Evolutionary conservation across 495 filamentous ascomycete genomes (phyloP), one percentile per base, ranked within the genome.

Genomic region (Chaetomium cochliodes): DNA sequence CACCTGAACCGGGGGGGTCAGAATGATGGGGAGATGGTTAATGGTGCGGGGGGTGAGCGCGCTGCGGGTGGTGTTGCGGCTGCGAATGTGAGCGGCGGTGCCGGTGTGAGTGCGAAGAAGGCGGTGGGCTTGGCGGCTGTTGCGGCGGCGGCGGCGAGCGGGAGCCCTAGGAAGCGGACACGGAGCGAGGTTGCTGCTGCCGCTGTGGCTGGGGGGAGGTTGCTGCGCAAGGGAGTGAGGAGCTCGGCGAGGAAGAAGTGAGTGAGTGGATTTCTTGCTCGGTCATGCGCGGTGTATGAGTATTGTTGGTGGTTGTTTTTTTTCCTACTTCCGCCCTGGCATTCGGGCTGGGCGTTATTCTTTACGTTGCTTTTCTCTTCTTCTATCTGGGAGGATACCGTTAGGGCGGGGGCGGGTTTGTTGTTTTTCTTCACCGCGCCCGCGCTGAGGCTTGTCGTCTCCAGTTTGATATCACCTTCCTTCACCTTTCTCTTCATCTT

Each of bases 211-310:
- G 39, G 51, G 49, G 30, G 41, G 44, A 42, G 57, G 16, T 28
- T 58, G 37, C 9, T 62, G 47, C 41, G 61, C 56, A 67, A 44
- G 54, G 60, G 54, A 12, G 37, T 53, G 37, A 20, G 60, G 53
- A 58, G 59, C 7, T 33, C 42, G 25, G 60, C 58, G 37, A 44
- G 44, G 65, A 59, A 28, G 60, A 62, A 51, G 41, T 49, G 15
- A 42, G 23, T 26, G 3, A 6, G 33, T 37, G 33, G 8, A 12
- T 8, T 57, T 42, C 22, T 46, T 30, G 39, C 2, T 37, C 3
- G 33, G 33, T 37, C 5, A 8, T 5, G 33, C 33, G 33, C 33
- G 33, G 33, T 47, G 41, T 30, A 33, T 60, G 22, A 60, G 15
- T 47, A 28, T 30, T 33, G 20, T 41, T 41, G 5, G 28, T 8